phyloP scores from a whole-genome alignment of 2,329 filamentous ascomycete species.

The Teratosphaeria destructans region DNA sequence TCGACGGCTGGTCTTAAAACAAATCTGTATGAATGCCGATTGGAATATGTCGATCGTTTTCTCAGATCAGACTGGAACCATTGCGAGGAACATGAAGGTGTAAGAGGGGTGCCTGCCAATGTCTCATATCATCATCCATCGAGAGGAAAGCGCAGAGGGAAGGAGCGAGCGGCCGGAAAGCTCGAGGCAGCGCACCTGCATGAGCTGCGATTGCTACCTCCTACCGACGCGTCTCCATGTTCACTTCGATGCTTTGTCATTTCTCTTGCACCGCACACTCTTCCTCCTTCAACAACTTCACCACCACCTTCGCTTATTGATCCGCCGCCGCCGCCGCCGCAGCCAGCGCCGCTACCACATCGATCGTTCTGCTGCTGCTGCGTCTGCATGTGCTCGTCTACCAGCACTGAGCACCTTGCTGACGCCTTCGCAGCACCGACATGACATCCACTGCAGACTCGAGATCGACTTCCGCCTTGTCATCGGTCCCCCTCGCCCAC shows the following conservation, averaged over 20 bases:
- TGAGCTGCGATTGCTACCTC: not conserved
- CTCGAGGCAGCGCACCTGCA: not conserved
- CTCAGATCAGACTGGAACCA: not conserved
- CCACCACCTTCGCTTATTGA: not conserved
- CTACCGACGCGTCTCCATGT: not conserved
- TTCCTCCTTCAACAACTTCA: not conserved
- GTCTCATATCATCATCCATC: not conserved
- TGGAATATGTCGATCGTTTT: not conserved
- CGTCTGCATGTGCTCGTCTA: not conserved
- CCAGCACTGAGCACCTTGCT: not conserved
- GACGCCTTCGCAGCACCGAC: not conserved
- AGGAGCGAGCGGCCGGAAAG: not conserved
- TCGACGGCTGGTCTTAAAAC: not conserved
- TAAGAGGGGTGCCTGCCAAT: not conserved
- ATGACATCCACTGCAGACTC: not conserved
- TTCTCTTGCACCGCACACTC: not conserved
- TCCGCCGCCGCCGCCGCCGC: not conserved
- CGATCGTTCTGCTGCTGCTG: not conserved
- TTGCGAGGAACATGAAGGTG: not conserved
- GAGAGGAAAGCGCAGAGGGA: not conserved
- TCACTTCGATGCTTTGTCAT: not conserved
- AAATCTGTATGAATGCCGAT: not conserved
- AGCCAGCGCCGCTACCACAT: not conserved
- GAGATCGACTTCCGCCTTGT: not conserved
- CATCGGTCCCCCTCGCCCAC: not conserved